These are phyloP conservation scores for Eremothecium gossypii DNA, from an alignment of 1,139 yeast species.

Conservation along the genomic window DNA sequence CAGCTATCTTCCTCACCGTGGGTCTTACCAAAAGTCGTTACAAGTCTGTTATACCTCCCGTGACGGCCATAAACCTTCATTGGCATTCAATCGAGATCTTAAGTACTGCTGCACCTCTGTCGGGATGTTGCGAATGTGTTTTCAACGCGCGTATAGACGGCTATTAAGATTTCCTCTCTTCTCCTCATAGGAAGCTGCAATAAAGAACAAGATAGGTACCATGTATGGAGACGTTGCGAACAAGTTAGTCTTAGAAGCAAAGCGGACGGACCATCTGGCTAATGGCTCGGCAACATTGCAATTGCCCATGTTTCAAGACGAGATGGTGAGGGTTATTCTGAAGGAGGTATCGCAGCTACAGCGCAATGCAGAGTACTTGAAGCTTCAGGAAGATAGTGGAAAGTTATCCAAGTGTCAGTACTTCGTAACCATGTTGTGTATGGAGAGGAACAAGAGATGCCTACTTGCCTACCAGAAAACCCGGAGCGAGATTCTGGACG, in stretches of 20 bases:
- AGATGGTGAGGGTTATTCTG: conserved; percentile 50
- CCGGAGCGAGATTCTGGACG: conserved; percentile 59
- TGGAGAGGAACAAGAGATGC: conserved; percentile 84
- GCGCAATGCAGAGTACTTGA: conserved; percentile 32
- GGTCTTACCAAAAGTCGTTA: background rate
- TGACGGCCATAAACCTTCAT: conserved; percentile 11
- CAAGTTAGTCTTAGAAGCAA: conserved; percentile 76
- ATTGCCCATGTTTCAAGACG: conserved; percentile 67
- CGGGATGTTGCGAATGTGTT: too few species aligned
- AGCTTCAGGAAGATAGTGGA: conserved; percentile 31
- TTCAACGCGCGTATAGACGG: background rate
- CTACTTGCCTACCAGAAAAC: conserved; percentile 70
- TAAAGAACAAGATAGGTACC: background rate
- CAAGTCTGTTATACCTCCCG: conserved; percentile 3
- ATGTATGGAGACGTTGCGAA: conserved; percentile 91
- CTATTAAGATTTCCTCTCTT: background rate
- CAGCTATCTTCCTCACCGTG: background rate
- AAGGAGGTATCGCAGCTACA: conserved; percentile 53
- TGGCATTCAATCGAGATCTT: conserved; percentile 1
- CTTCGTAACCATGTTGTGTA: conserved; percentile 71
- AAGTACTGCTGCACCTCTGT: background rate
- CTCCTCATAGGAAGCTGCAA: background rate
- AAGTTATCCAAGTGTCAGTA: conserved; percentile 58
- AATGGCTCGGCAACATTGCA: conserved; percentile 25
- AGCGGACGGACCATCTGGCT: conserved; percentile 60